Conservation (phyloP, 495 filamentous ascomycete genomes). For the Penicillium salamii region DNA sequence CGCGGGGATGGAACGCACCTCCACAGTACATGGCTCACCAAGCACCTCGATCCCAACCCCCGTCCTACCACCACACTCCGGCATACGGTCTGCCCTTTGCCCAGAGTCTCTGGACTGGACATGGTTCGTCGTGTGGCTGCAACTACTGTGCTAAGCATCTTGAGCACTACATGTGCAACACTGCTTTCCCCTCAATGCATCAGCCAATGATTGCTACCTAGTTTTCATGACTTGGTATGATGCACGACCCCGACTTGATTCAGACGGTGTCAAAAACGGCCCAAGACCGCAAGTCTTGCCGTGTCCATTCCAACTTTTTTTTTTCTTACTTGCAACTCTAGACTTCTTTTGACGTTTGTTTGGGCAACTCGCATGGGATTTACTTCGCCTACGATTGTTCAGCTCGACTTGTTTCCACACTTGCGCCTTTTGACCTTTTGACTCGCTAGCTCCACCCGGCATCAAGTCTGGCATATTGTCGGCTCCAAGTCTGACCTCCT, state of each 20-base stretch:
- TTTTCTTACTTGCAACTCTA: constrained; percentile 20
- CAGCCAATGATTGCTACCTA: constrained; percentile 51
- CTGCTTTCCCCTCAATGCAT: constrained; percentile 58
- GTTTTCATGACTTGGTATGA: constrained; percentile 13
- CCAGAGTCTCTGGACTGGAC: constrained; percentile 57
- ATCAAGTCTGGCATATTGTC: neutral
- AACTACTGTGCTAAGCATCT: constrained; percentile 61
- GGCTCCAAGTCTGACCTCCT: neutral
- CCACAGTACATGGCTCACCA: constrained; percentile 48
- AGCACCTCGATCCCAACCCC: constrained; percentile 44
- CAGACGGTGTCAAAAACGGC: constrained; percentile 12
- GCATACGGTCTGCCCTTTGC: constrained; percentile 53
- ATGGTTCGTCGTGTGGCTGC: constrained; percentile 67
- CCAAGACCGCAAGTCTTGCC: constrained; percentile 8
- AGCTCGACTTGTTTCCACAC: constrained; percentile 28
- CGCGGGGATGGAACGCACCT: constrained; percentile 40
- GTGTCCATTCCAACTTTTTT: constrained; percentile 16
- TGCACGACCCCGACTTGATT: constrained; percentile 14
- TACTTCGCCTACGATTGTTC: constrained; percentile 39
- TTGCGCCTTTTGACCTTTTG: constrained; percentile 25
- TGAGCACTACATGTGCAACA: constrained; percentile 62
- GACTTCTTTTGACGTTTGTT: constrained; percentile 25
- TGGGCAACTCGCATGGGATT: constrained; percentile 30
- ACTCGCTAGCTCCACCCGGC: constrained; percentile 12
- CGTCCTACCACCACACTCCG: constrained; percentile 51